Evolutionary conservation across 2,329 filamentous ascomycete genomes (phyloP), one percentile per base, ranked within the genome.

Genomic region (Beauveria medogensis): DNA sequence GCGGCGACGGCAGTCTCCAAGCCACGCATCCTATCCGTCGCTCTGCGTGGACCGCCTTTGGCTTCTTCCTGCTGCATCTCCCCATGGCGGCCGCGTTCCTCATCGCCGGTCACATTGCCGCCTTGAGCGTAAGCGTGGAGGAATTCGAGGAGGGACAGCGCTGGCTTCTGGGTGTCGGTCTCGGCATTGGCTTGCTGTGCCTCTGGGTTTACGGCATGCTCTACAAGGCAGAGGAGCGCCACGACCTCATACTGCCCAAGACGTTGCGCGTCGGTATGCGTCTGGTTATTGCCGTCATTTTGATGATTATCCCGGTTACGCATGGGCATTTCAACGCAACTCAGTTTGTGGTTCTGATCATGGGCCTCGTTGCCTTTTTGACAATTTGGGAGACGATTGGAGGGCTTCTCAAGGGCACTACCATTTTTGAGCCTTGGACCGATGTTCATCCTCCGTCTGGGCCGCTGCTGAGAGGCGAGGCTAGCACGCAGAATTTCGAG

Each of bases 111-210:
- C 78, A 80, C 62, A 71, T 80, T 14, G 73, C 73, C 18, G 78
- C 78, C 7, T 66, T 72, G 2, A 77, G 74, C 44, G 73, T 75
- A 0, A 67, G 67, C 2, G 63, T 74, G 40, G 67, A 77, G 1
- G 68, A 75, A 20, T 73, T 79, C 55, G 74, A 76, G 40, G 68
- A 73, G 2, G 72, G 74, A 0, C 74, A 80, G 64, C 71, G 74
- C n/a, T 80, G 78, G 78, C 69, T 80, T 4, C 71, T 80, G 1
- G 77, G 78, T 20, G 77, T 74, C 34, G 77, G 77, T 2, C 70
- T 80, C 0, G 77, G 76, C 2, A 69, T 76, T 2, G 78, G 77
- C 18, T 69, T 79, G 69, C 69, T 78, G 51, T 79, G 76, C 60
- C 68, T 80, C 6, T 77, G 74, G 71, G 57, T 72, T 0, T 75